Conservation (phyloP, 1,139 yeast genomes). For the Sugiyamaella paludigena region DNA sequence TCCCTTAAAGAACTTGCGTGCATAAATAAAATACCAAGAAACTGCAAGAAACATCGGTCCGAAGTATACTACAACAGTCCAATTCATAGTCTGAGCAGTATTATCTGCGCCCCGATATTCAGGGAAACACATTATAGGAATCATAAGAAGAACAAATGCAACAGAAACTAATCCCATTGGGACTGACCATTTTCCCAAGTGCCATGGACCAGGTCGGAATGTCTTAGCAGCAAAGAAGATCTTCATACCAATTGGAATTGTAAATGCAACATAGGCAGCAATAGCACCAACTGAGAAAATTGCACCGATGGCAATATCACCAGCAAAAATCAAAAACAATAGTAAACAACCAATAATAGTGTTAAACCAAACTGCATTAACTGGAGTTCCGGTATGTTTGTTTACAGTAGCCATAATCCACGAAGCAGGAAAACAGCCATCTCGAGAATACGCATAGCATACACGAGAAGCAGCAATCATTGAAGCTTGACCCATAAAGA, state of each 20-base stretch:
- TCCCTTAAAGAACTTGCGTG: constrained; percentile 66
- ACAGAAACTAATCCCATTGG: constrained; percentile 39
- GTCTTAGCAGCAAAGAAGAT: constrained; percentile 45
- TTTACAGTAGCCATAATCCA: constrained; percentile 54
- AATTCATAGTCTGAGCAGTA: constrained; percentile 56
- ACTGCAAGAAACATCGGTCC: constrained; percentile 58
- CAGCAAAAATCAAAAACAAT: constrained; percentile 62
- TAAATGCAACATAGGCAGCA: constrained; percentile 67
- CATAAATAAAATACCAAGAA: constrained; percentile 55
- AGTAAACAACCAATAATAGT: constrained; percentile 55
- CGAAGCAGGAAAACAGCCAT: constrained; percentile 64
- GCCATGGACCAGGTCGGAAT: constrained; percentile 69
- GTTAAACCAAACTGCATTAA: constrained; percentile 68
- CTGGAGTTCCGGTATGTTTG: constrained; percentile 59
- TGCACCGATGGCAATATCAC: constrained; percentile 63
- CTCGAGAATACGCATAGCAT: constrained; percentile 67
- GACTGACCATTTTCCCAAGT: constrained; percentile 53
- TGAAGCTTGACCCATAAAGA: constrained; percentile 68
- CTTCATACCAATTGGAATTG: constrained; percentile 63
- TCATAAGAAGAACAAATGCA: constrained; percentile 54
- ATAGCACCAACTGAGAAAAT: constrained; percentile 77
- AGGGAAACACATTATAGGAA: constrained; percentile 69
- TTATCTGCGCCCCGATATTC: constrained; percentile 44
- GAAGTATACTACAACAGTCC: constrained; percentile 67
- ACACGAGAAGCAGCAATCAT: constrained; percentile 71